Base-by-base conservation (phyloP, 2,329 filamentous ascomycete genomes). In the Chlorencoelia australis region DNA sequence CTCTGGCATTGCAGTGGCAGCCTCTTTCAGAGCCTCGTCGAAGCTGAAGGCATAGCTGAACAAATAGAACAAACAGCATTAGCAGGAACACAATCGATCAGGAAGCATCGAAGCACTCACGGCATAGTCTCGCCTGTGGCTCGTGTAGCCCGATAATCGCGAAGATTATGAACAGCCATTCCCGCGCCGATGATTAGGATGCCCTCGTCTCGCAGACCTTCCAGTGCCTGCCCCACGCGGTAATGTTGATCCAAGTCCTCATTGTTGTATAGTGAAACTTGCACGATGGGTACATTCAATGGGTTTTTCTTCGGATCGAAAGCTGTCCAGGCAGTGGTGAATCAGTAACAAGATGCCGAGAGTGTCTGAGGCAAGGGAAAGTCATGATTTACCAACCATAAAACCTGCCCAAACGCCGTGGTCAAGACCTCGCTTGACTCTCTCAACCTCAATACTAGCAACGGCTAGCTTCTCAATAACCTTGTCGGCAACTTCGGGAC, bases 111-210 rank as follows among this genome's bases (percentile, higher is more conserved):
- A 14, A 67, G 65, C 2, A 69, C 62, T 50, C 81, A 82, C 5
- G 74, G 73, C 50, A 78, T 49, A 0, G 74, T 6, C 73, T 73
- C 46, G 75, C 48, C 1, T 73, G 71, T 11, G 49, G 52, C 4
- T 48, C 53, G 33, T 10, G 60, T 56, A 42, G 61, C 59, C 15
- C 60, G 60, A 47, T 62, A 61, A 48, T 82, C 75, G 2, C 69
- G 64, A 27, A 82, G 62, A 50, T 82, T 82, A 49, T 82, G 79
- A 13, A 82, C 81, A 1, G 79, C 78, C 79, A 85, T 84, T n/a
- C 81, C 81, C 0, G 79, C 79, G 16, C 71, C 71, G 35, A 86
- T 74, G 42, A 86, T 75, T 35, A 79, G 64, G 37, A 84, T 67
- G 16, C 73, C 73, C 41, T 84, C 70, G 10, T 82, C 74, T 14